Evolutionary conservation across 257 asterid species (phyloP).

Genomic region (Fraxinus anomala): DNA sequence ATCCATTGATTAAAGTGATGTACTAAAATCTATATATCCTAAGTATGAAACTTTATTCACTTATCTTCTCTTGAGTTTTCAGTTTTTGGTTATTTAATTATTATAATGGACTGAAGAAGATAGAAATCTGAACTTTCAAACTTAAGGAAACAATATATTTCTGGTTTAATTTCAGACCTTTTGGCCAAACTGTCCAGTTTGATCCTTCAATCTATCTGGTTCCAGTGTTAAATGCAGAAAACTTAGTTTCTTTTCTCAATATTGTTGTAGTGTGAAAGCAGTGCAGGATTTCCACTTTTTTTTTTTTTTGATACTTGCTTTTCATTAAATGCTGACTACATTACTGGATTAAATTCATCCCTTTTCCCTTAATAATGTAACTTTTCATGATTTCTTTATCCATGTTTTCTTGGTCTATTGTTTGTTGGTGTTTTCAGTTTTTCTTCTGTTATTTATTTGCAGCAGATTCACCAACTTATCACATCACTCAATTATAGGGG

Average conservation of each 20-base stretch:
- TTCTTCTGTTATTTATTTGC: conserved; percentile 34
- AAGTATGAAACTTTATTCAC: not conserved
- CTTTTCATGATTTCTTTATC: not conserved
- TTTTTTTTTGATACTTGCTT: not conserved
- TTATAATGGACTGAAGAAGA: not conserved
- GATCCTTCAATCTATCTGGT: not conserved
- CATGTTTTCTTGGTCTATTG: conserved; percentile 13
- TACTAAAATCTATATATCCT: not conserved
- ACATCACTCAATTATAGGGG: conserved; percentile 72
- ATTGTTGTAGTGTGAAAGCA: conserved; percentile 14
- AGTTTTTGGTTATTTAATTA: not conserved
- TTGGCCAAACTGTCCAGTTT: conserved; percentile 2
- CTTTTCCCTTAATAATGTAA: conserved; percentile 17
- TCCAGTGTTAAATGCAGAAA: not conserved
- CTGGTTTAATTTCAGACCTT: not conserved
- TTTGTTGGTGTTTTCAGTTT: conserved; percentile 13
- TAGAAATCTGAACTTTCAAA: not conserved
- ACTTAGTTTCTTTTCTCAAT: conserved; percentile 5
- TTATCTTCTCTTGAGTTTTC: not conserved
- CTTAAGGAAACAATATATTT: not conserved
- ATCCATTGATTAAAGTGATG: not conserved
- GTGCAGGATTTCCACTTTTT: conserved; percentile 9
- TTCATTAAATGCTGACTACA: conserved; percentile 6
- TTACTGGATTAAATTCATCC: conserved; percentile 1
- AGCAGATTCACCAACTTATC: conserved; percentile 83